Evolutionary conservation across 345 rosid genomes (phyloP).

Genomic region (Cardamine occulta): DNA sequence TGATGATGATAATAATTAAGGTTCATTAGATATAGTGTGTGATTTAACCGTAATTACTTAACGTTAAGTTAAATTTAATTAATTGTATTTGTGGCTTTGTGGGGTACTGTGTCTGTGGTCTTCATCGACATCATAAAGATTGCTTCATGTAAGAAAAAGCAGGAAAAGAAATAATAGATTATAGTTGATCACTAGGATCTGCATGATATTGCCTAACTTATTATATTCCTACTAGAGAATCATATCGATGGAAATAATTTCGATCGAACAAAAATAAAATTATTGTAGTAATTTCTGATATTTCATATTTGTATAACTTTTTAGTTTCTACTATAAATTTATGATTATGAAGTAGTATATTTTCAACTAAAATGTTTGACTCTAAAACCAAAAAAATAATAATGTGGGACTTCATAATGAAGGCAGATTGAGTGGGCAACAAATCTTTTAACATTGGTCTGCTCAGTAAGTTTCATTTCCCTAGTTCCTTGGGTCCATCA

Average conservation of each 20-base stretch:
- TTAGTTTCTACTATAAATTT: too few relatives aligned
- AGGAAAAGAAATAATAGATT: neutral
- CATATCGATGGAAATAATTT: constrained; percentile 18
- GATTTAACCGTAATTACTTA: constrained; percentile 4
- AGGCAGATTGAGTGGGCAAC: constrained; percentile 28
- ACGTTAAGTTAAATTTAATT: neutral
- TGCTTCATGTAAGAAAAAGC: constrained; percentile 6
- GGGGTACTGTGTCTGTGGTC: constrained; percentile 15
- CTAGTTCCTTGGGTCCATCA: constrained; percentile 32
- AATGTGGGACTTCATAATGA: constrained; percentile 3
- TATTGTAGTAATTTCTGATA: too few relatives aligned
- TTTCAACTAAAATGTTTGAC: neutral
- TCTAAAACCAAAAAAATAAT: neutral
- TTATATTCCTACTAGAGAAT: neutral
- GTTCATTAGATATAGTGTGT: neutral
- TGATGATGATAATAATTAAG: neutral
- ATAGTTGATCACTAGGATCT: constrained; percentile 18
- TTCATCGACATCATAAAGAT: constrained; percentile 30
- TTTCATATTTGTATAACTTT: too few relatives aligned
- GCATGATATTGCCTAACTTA: constrained; percentile 33
- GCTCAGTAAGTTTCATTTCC: constrained; percentile 16
- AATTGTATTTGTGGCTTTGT: constrained; percentile 11
- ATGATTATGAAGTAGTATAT: neutral
- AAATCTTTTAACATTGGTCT: constrained; percentile 26
- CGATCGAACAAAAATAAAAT: neutral